These are phyloP conservation scores for Pseudevernia furfuracea DNA, from an alignment of 495 filamentous ascomycete genomes.

Conservation along the genomic window DNA sequence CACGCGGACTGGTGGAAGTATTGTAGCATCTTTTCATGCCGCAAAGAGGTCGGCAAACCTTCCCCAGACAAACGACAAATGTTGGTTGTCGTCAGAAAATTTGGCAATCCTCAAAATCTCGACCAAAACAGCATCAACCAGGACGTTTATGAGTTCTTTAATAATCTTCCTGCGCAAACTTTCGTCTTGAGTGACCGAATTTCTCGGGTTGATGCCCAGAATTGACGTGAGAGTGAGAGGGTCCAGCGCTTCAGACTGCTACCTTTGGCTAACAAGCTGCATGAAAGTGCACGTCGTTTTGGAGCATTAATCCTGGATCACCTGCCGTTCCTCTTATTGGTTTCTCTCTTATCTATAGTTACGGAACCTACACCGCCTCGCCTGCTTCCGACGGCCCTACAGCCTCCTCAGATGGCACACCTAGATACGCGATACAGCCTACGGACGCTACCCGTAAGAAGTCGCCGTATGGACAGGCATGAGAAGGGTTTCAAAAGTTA, in stretches of 20 bases:
- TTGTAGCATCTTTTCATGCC: neutral
- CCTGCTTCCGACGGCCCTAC: neutral
- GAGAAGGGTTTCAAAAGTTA: neutral
- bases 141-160: no score
- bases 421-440: neutral
- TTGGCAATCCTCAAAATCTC: no score
- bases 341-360: neutral
- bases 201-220: neutral
- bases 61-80: neutral
- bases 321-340: neutral
- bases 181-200: no score
- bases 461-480: neutral
- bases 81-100: no score
- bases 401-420: neutral
- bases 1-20: neutral
- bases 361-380: no score
- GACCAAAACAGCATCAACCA: no score
- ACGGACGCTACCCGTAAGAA: neutral
- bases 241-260: neutral
- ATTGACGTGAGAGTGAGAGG: neutral
- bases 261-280: neutral
- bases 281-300: neutral
- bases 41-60: neutral
- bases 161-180: no score
- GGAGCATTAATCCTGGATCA: neutral